These are phyloP conservation scores for Vigna trinervia DNA, from an alignment of 306 rosid species.

Conservation along the genomic window DNA sequence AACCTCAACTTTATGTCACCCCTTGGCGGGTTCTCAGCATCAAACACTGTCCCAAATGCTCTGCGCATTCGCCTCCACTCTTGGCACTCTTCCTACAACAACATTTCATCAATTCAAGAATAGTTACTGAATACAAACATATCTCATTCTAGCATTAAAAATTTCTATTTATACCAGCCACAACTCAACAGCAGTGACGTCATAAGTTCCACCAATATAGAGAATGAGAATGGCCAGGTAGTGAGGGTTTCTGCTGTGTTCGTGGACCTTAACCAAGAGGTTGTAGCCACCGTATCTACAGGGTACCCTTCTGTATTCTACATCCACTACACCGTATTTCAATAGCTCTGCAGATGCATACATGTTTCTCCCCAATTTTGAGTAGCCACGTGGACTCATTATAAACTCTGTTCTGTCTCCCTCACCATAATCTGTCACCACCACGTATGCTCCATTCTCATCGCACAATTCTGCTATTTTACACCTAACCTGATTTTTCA, in stretches of 20 bases:
- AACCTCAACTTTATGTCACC: constrained; percentile 64
- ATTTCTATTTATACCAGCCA: constrained; percentile 59
- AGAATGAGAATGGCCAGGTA: constrained; percentile 66
- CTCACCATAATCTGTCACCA: constrained; percentile 58
- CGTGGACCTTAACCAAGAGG: constrained; percentile 60
- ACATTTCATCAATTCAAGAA: constrained; percentile 40
- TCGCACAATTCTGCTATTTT: constrained; percentile 49
- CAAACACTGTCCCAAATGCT: constrained; percentile 79
- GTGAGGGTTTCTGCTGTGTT: constrained; percentile 61
- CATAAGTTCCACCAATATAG: constrained; percentile 65
- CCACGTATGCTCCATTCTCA: constrained; percentile 52
- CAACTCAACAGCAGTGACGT: constrained; percentile 59
- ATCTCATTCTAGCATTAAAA: background rate
- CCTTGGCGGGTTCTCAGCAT: constrained; percentile 65
- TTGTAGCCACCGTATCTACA: constrained; percentile 60
- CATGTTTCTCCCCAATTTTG: constrained; percentile 43
- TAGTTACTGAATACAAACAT: background rate
- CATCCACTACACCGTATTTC: constrained; percentile 58
- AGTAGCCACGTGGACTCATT: constrained; percentile 56
- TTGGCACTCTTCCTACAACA: constrained; percentile 63
- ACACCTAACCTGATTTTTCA: constrained; percentile 57
- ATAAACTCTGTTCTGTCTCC: constrained; percentile 62
- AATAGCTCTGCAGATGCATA: constrained; percentile 52
- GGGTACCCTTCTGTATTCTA: constrained; percentile 56
- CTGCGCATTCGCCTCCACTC: constrained; percentile 80